Evolutionary conservation across 768 basidiomycete genomes (phyloP).

Genomic region (Leccinum ochraceum): DNA sequence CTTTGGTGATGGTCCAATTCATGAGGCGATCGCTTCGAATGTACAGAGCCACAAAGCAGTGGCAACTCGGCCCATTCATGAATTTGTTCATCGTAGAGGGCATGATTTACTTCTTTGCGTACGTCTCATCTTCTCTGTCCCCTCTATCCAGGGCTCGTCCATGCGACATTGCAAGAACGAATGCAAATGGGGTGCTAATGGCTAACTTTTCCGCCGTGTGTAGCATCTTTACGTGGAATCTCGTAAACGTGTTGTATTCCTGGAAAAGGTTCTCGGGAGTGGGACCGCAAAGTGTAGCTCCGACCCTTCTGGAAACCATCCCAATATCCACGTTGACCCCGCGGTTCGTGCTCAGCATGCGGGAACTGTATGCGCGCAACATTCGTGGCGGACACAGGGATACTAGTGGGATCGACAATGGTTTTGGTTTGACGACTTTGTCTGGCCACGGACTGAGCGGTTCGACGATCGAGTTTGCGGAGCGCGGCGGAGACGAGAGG

Average conservation of each 20-base stretch:
- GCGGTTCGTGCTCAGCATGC: neutral
- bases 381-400: neutral
- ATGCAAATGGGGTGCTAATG: neutral
- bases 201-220: neutral
- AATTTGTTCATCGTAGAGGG: slow-evolving; percentile 1
- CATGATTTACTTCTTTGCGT: slow-evolving; percentile 8
- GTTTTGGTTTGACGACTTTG: neutral
- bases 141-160: neutral
- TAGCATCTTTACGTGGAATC: neutral
- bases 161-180: neutral
- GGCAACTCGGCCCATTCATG: neutral
- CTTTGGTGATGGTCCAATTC: slow-evolving; percentile 3
- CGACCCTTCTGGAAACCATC: neutral
- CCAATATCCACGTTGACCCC: neutral
- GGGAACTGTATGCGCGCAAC: neutral
- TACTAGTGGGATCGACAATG: neutral
- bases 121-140: neutral
- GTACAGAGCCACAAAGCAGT: neutral
- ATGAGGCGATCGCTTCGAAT: neutral
- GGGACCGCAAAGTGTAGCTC: neutral
- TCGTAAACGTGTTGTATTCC: neutral
- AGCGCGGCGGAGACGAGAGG: neutral
- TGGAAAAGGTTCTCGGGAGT: neutral
- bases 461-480: neutral
- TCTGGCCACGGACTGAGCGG: neutral